These are phyloP conservation scores for Clarireedia homoeocarpa DNA, from an alignment of 2,329 filamentous ascomycete genomes.

Conservation along the genomic window DNA sequence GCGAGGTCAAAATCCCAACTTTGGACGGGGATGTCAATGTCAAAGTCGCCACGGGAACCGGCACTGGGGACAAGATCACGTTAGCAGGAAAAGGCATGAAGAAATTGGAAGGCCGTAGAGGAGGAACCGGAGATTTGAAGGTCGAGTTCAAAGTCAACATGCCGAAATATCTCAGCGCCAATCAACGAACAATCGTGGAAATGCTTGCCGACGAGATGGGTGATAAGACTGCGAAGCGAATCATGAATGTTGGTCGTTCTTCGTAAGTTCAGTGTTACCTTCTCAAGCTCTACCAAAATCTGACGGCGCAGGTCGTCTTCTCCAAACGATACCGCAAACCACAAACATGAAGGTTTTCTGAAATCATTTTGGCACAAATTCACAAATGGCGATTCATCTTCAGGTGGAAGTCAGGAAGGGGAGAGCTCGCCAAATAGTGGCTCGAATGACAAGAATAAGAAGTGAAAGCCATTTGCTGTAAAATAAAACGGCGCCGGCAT, in stretches of 20 bases:
- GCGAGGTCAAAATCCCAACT: conserved; percentile 83
- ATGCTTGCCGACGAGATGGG: conserved; percentile 95
- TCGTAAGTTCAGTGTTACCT: conserved; percentile 36
- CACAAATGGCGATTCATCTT: conserved; percentile 48
- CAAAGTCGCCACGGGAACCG: conserved; percentile 84
- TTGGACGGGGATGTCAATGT: conserved; percentile 86
- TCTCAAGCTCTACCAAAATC: conserved; percentile 11
- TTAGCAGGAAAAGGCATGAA: conserved; percentile 91
- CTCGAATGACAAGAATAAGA: conserved; percentile 6
- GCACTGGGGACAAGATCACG: conserved; percentile 85
- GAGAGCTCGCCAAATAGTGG: conserved; percentile 4
- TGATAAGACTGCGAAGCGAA: conserved; percentile 82
- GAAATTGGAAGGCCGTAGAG: conserved; percentile 61
- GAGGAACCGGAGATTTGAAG: conserved; percentile 69
- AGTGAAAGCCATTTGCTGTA: conserved; percentile 1
- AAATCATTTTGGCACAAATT: conserved; percentile 91
- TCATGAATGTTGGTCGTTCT: conserved; percentile 70
- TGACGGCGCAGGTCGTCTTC: conserved; percentile 11
- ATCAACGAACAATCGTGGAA: conserved; percentile 88
- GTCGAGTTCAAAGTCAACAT: conserved; percentile 94
- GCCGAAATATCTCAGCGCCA: conserved; percentile 87
- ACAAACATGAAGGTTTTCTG: conserved; percentile 82
- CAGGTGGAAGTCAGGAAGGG: conserved; percentile 8
- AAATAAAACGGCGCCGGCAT: background rate
- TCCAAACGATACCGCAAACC: conserved; percentile 31